A percentile compares a stretch with the other conserved stretches of the same genome.
phyloP scores from a whole-genome alignment of 495 filamentous ascomycete genomes.

The Glutinoglossum americanum region DNA sequence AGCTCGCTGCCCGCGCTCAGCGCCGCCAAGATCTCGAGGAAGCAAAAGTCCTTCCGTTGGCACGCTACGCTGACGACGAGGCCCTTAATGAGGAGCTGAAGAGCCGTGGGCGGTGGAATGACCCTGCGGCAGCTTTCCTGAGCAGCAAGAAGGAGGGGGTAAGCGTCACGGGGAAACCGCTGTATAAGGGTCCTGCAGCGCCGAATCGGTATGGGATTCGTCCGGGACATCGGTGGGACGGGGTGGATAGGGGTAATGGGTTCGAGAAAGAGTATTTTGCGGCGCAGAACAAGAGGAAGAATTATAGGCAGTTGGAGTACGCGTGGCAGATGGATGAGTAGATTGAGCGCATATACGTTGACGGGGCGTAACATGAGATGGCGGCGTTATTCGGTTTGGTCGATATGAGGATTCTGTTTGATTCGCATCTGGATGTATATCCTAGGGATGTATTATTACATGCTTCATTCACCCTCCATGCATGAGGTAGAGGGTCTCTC shows the following conservation, averaged over 20 bases:
- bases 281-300: conserved; percentile 52
- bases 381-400: not conserved
- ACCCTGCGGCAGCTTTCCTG: conserved; percentile 74
- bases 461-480: too few relatives aligned
- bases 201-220: conserved; percentile 91
- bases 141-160: conserved; percentile 27
- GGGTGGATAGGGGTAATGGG: conserved; percentile 82
- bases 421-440: too few relatives aligned
- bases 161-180: conserved; percentile 37
- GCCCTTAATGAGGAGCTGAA: conserved; percentile 67
- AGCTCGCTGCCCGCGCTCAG: conserved; percentile 35
- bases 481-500: too few relatives aligned
- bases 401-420: too few relatives aligned
- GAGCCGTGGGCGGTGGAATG: conserved; percentile 63
- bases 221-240: conserved; percentile 91
- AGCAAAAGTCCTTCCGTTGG: conserved; percentile 58
- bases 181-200: conserved; percentile 57
- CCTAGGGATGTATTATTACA: too few relatives aligned
- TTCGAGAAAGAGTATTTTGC: conserved; percentile 92
- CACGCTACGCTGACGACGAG: conserved; percentile 58
- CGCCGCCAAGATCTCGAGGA: conserved; percentile 44
- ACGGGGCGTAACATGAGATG: not conserved
- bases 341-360: not conserved
- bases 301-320: conserved; percentile 63
- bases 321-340: conserved; percentile 89